Conservation (phyloP, 2,329 filamentous ascomycete genomes). For the Chrysoporthe deuterocubensis region DNA sequence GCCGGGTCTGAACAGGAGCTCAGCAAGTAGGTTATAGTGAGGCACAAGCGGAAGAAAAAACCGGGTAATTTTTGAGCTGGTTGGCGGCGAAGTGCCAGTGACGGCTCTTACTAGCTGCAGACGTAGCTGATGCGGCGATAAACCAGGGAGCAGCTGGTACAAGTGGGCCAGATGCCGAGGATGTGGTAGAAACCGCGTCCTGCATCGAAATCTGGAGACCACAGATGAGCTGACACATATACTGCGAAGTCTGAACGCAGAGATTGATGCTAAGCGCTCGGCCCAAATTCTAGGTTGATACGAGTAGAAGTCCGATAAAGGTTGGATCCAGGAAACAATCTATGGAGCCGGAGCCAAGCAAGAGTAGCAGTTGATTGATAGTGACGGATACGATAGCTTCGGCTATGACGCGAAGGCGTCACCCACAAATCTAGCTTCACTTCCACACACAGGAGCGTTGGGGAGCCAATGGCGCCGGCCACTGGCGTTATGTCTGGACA, state of each 20-base stretch:
- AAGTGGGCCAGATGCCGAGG: not conserved
- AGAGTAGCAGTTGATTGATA: slow-evolving; percentile 3
- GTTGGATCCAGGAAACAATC: not conserved
- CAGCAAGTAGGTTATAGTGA: not conserved
- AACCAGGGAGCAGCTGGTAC: not conserved
- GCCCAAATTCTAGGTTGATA: slow-evolving; percentile 8
- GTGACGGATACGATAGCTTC: slow-evolving; percentile 10
- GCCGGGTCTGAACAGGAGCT: not conserved
- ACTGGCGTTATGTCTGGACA: not conserved
- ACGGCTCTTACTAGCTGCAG: slow-evolving; percentile 3
- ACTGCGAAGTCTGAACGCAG: not conserved
- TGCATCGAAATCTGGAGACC: slow-evolving; percentile 3
- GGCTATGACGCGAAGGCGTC: slow-evolving; percentile 12
- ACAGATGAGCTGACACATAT: slow-evolving; percentile 15
- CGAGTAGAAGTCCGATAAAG: not conserved
- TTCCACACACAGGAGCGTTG: not conserved
- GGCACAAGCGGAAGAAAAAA: not conserved
- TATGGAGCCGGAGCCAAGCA: slow-evolving; percentile 10
- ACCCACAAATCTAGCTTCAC: not conserved
- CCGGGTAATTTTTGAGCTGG: not conserved
- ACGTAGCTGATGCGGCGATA: not conserved
- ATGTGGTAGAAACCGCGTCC: not conserved
- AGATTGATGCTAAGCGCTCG: slow-evolving; percentile 16
- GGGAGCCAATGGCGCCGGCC: not conserved
- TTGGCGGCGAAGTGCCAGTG: slow-evolving; percentile 21